A percentile compares a stretch with the other conserved stretches of the same genome.
phyloP scores from a whole-genome alignment of 2,329 filamentous ascomycete genomes.

The Aspergillus bombycis region DNA sequence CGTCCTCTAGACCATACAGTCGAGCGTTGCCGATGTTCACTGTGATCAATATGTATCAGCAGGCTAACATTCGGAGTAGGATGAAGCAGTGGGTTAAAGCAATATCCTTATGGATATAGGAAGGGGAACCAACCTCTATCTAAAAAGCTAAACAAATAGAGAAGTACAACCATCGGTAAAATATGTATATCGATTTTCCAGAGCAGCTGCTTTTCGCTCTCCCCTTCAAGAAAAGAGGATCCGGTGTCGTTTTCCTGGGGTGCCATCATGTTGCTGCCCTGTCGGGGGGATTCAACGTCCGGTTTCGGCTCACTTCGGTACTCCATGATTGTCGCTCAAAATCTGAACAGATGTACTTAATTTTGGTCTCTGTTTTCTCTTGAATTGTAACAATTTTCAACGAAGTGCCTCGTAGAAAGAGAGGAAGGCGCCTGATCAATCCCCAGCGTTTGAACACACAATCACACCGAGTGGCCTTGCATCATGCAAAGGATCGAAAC shows the following conservation, averaged over 20 bases:
- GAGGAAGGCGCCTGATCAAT: not conserved
- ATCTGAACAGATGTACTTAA: not conserved
- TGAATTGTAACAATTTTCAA: not conserved
- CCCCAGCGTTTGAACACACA: not conserved
- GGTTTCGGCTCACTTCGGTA: constrained; percentile 8
- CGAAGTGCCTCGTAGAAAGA: not conserved
- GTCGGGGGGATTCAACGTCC: constrained; percentile 19
- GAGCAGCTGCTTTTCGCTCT: constrained; percentile 35
- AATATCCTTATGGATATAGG: not conserved
- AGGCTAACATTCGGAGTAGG: not conserved
- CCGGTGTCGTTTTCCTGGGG: constrained; percentile 20
- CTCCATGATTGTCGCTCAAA: constrained; percentile 6
- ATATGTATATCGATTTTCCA: constrained; percentile 47
- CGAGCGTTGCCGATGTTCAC: constrained; percentile 75
- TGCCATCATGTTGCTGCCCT: constrained; percentile 9
- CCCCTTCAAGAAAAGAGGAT: constrained; percentile 29
- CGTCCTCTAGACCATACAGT: constrained; percentile 65
- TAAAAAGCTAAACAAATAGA: constrained; percentile 75
- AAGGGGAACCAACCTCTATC: constrained; percentile 54
- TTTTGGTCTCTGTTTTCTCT: not conserved
- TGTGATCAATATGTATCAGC: constrained; percentile 17
- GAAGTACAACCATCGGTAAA: constrained; percentile 44
- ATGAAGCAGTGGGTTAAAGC: not conserved
- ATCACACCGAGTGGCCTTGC: not conserved
- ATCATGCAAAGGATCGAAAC: not conserved